Evolutionary conservation across 164 flowering plant species (phyloP).

Genomic region (Berberis vulgaris): DNA sequence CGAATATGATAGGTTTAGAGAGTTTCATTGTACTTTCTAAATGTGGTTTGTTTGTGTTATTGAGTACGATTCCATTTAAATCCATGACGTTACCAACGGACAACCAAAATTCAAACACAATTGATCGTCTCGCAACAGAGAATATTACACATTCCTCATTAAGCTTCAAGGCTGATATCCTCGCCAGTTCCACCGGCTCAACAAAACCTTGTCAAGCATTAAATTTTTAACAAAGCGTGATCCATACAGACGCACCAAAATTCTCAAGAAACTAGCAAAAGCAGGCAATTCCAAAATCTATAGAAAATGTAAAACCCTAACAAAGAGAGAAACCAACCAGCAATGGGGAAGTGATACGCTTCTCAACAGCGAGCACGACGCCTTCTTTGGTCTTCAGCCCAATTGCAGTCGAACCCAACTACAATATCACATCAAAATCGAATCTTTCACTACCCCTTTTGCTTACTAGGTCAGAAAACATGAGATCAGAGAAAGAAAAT

Average conservation of each 20-base stretch:
- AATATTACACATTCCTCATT: too few species aligned
- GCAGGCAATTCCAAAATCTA: not conserved
- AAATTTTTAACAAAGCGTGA: not conserved
- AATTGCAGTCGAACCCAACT: conserved; percentile 97
- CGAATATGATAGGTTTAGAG: too few species aligned
- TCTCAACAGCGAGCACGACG: conserved; percentile 96
- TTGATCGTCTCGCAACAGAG: too few species aligned
- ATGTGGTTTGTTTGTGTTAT: too few species aligned
- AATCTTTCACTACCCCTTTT: not conserved
- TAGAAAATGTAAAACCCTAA: not conserved
- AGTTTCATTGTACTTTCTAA: too few species aligned
- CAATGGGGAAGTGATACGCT: conserved; percentile 92
- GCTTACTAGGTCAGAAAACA: not conserved
- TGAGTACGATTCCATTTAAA: too few species aligned
- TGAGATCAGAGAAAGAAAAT: not conserved
- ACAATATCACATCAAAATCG: conserved; percentile 4
- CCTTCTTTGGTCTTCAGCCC: conserved; percentile 93
- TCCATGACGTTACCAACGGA: too few species aligned
- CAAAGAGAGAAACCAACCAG: conserved; percentile 39
- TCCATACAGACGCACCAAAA: too few species aligned
- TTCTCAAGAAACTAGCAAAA: too few species aligned
- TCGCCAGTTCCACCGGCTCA: too few species aligned
- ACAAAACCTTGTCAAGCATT: not conserved
- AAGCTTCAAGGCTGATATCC: too few species aligned
- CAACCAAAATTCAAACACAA: too few species aligned